phyloP scores from a whole-genome alignment of 2,329 filamentous ascomycete species.

The Exophiala xenobiotica region DNA sequence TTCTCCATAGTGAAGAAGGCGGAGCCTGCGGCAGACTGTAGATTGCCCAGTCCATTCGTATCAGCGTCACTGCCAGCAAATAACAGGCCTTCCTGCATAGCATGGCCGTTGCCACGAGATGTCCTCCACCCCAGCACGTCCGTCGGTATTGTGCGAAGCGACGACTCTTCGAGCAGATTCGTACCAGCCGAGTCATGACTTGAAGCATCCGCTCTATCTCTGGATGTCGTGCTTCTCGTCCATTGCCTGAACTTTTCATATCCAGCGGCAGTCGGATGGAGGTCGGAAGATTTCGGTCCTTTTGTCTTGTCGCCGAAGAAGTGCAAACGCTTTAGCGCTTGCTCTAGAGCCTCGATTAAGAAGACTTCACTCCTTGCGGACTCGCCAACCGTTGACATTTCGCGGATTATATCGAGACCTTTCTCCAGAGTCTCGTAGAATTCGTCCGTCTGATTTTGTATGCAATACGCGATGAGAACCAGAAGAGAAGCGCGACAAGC shows the following conservation, averaged over 20 bases:
- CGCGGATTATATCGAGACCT: slow-evolving; percentile 52
- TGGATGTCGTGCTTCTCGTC: background rate
- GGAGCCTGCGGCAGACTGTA: background rate
- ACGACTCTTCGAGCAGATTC: background rate
- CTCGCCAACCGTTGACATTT: slow-evolving; percentile 54
- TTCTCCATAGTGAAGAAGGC: slow-evolving; percentile 4
- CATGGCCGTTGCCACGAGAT: background rate
- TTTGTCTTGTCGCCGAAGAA: slow-evolving; percentile 41
- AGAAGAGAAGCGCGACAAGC: slow-evolving; percentile 56
- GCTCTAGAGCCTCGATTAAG: slow-evolving; percentile 55
- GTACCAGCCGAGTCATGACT: background rate
- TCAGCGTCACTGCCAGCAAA: background rate
- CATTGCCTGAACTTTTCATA: slow-evolving; percentile 12
- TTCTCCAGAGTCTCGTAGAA: slow-evolving; percentile 50
- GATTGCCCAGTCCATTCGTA: background rate
- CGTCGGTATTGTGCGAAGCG: too few species aligned
- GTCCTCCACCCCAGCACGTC: background rate
- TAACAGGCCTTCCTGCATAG: background rate
- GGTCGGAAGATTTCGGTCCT: slow-evolving; percentile 21
- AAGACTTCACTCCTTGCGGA: slow-evolving; percentile 55
- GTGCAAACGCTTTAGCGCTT: slow-evolving; percentile 49
- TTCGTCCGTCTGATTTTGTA: slow-evolving; percentile 42
- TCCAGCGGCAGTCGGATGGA: background rate
- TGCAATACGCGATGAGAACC: slow-evolving; percentile 45
- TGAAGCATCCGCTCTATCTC: background rate